A percentile compares a stretch with the other conserved stretches of the same genome.
Conservation (phyloP, 352 stramenopile species). For the Phytophthora macrochlamydospora region DNA sequence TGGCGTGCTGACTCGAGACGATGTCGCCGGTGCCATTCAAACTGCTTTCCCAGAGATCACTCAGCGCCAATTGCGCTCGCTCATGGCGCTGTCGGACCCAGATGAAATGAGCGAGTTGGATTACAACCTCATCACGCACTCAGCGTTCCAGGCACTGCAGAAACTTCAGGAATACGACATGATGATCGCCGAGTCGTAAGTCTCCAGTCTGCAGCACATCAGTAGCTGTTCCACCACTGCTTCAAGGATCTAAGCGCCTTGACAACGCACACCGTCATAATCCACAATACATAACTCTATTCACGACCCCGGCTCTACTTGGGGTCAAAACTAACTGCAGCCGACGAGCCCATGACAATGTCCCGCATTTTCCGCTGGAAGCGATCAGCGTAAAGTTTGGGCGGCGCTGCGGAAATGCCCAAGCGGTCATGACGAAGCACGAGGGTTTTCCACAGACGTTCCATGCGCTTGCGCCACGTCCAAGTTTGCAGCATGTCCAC, state of each 20-base stretch:
- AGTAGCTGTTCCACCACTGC: background rate
- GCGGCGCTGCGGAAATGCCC: slow-evolving; percentile 82
- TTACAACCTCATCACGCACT: slow-evolving; percentile 71
- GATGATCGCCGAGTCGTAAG: slow-evolving; percentile 74
- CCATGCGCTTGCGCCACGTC: slow-evolving; percentile 83
- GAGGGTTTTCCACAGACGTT: slow-evolving; percentile 86
- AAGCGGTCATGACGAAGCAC: slow-evolving; percentile 68
- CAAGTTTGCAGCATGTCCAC: slow-evolving; percentile 93
- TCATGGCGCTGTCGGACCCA: slow-evolving; percentile 66
- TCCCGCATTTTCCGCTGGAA: slow-evolving; percentile 87
- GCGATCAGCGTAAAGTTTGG: slow-evolving; percentile 71
- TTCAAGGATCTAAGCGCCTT: background rate
- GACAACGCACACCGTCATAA: slow-evolving; percentile 10
- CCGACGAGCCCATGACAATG: slow-evolving; percentile 81
- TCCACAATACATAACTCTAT: slow-evolving; percentile 36
- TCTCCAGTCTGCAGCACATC: background rate
- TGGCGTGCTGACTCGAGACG: slow-evolving; percentile 55
- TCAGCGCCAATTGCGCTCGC: slow-evolving; percentile 61
- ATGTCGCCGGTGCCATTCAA: slow-evolving; percentile 61
- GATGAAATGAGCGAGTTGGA: slow-evolving; percentile 78
- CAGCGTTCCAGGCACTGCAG: slow-evolving; percentile 75
- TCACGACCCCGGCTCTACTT: slow-evolving; percentile 19
- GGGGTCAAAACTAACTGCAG: slow-evolving; percentile 52
- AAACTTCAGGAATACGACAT: slow-evolving; percentile 86
- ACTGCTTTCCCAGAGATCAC: slow-evolving; percentile 71